Base-by-base conservation (phyloP, 1,139 yeast species). In the Candida dubliniensis region DNA sequence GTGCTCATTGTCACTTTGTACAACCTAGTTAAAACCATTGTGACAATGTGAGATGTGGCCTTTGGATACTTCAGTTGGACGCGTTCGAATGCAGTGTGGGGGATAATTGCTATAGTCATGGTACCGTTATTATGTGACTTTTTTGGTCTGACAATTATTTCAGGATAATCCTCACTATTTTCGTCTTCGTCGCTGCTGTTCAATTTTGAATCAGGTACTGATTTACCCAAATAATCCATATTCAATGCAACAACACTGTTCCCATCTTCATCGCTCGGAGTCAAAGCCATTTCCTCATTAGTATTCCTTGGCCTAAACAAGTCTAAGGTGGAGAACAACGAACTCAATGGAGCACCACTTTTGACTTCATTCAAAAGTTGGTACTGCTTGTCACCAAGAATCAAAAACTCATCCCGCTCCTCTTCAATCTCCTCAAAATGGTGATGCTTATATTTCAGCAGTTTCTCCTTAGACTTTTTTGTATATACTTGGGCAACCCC, bases 1-100 rank as follows among this genome's bases (percentile, higher is more conserved):
- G 97, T 87, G 58, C 86, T 93, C 66, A 91, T 83, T 0, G 98
- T 91, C 6, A 93, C 97, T 55, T 95, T 79, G 60, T 89, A 89
- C 46, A 93, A 73, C 50, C 96, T 77, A 1, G 96, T 85, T 49
- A 91, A 70, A 13, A 93, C 89, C 80, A 93, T 90, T 52, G 95
- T 96, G 8, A 93, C 95, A 38, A 93, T 91, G 61, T 91, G 96
- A 0, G 97, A 87, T 0, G 96, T 85, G 0, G 96, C 88, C 52
- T 87, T 81, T 7, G 99, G 98, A 58, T 84, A 88, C 54, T 84
- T 87, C 32, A 71, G 60, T 11, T 88, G 86, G 38, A 93, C 77
- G 45, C 87, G 71, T 44, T 80, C 77, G 56, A 93, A 93, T 0
- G 98, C 89, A 47, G 81, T 82, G 2, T 84, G 81, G 0, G 99